Percentiles rank a stretch among this genome's conserved stretches.
Conservation (phyloP, 108 stramenopile species). For the Cyclotella kingstonii region DNA sequence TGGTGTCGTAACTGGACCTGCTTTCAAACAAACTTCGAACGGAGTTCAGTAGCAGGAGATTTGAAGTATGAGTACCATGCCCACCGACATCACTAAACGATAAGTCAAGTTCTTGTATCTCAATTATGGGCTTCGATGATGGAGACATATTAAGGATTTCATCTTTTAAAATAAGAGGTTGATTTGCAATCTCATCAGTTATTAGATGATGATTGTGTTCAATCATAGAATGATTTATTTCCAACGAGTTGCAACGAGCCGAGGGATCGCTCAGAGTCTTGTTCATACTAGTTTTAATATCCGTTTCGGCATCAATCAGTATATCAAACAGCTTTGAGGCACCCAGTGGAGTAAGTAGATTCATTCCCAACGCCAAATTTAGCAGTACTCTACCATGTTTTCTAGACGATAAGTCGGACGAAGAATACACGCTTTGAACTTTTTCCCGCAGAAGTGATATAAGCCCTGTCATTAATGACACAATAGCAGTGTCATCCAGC, state of each 20-base stretch:
- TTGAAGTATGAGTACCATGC: conserved; percentile 15
- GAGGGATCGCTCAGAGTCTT: background rate
- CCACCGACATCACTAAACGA: conserved; percentile 59
- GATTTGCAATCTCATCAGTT: background rate
- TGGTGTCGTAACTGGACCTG: conserved; percentile 8
- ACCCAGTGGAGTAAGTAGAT: conserved; percentile 41
- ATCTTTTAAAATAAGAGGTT: background rate
- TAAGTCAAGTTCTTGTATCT: conserved; percentile 53
- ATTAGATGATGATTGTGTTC: background rate
- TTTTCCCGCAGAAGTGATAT: conserved; percentile 7
- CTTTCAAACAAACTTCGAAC: conserved; percentile 23
- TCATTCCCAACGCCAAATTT: conserved; percentile 35
- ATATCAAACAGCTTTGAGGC: conserved; percentile 28
- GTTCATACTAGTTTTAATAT: conserved; percentile 2
- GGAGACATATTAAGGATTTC: background rate
- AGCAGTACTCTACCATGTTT: background rate
- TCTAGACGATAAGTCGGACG: background rate
- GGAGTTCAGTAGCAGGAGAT: conserved; percentile 16
- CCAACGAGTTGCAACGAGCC: background rate
- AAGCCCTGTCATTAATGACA: conserved; percentile 17
- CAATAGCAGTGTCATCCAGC: conserved; percentile 23
- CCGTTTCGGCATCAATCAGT: conserved; percentile 13
- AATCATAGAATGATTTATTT: no score
- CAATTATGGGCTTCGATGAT: background rate
- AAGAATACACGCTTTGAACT: background rate